Percentiles rank a stretch among this genome's conserved stretches.
Evolutionary conservation across 2,329 filamentous ascomycete genomes (phyloP).

Genomic region (Aspergillus novoparasiticus): DNA sequence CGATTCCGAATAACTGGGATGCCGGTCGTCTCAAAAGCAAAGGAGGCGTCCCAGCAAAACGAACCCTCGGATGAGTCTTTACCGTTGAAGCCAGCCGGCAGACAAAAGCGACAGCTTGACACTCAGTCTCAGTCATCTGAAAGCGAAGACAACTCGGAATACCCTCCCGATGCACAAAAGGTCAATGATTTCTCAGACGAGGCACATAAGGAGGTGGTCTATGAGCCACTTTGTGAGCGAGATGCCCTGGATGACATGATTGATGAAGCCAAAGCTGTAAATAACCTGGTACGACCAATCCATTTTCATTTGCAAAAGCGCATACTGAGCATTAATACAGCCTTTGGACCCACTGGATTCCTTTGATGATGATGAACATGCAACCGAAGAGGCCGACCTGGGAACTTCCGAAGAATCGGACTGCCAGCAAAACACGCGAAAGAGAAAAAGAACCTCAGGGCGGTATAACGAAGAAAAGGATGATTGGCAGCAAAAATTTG

Average conservation of each 20-base stretch:
- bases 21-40: conserved; percentile 14
- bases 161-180: conserved; percentile 1
- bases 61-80: conserved; percentile 21
- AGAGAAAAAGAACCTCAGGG: conserved; percentile 13
- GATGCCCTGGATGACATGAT: conserved; percentile 70
- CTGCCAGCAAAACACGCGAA: conserved; percentile 15
- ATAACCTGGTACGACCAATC: conserved; percentile 52
- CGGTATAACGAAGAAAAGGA: conserved; percentile 14
- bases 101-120: conserved; percentile 15
- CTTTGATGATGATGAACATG: conserved; percentile 30
- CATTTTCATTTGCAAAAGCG: too few species aligned
- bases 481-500: conserved; percentile 50
- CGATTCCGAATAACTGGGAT: conserved; percentile 48
- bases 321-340: conserved; percentile 20
- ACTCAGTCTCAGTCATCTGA: conserved; percentile 19
- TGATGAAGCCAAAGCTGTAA: conserved; percentile 60
- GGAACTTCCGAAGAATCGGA: conserved; percentile 21
- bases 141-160: conserved; percentile 3
- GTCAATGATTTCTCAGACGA: not conserved
- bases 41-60: conserved; percentile 15
- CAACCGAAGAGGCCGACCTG: conserved; percentile 13
- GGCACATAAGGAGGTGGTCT: conserved; percentile 3
- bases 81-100: conserved; percentile 32
- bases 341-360: conserved; percentile 36
- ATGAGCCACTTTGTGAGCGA: conserved; percentile 21